Evolutionary conservation across 73 alveolate species (phyloP).

Genomic region (Tetrahymena thermophila): DNA sequence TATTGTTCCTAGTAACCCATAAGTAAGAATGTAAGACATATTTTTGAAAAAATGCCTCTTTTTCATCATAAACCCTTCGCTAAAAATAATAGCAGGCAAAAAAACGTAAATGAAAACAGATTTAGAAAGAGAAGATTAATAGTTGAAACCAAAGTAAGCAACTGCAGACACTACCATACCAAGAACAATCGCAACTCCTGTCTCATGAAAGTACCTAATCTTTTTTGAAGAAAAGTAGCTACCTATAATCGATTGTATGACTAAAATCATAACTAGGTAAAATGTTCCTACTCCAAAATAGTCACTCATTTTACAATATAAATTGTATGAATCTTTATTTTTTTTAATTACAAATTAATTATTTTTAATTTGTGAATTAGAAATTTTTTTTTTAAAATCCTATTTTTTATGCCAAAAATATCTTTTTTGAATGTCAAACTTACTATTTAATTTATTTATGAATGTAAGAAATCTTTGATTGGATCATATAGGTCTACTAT

Average conservation of each 20-base stretch:
- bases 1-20: constrained; percentile 83
- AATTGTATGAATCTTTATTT: background rate
- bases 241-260: background rate
- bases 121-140: background rate
- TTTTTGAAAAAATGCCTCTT: constrained; percentile 76
- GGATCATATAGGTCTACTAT: too few relatives aligned
- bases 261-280: background rate
- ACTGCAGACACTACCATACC: background rate
- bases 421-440: too few relatives aligned
- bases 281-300: background rate
- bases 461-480: too few relatives aligned
- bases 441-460: too few relatives aligned
- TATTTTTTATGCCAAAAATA: too few relatives aligned
- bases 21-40: constrained; percentile 64
- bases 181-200: background rate
- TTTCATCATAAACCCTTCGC: constrained; percentile 84
- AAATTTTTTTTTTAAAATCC: too few relatives aligned
- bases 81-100: constrained; percentile 80
- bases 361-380: too few relatives aligned
- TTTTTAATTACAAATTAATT: too few relatives aligned
- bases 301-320: background rate
- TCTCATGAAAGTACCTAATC: background rate
- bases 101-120: constrained; percentile 57
- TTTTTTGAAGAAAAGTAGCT: background rate
- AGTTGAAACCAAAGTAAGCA: background rate